phyloP scores from a whole-genome alignment of 345 rosid species.

The Cardamine occulta region DNA sequence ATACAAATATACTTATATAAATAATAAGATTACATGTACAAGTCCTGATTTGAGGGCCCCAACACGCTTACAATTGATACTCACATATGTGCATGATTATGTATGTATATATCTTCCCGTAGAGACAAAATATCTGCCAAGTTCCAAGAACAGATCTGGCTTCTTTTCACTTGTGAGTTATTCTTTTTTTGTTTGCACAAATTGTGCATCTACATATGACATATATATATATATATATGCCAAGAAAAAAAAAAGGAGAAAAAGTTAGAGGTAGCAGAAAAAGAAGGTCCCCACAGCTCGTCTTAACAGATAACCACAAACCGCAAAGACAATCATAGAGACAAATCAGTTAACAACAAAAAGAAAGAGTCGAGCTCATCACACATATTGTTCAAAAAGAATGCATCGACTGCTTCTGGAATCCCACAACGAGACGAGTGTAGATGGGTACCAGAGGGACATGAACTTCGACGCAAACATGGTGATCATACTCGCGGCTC shows the following conservation, averaged over 20 bases:
- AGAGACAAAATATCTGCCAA: conserved; percentile 21
- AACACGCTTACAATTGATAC: background rate
- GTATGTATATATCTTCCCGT: background rate
- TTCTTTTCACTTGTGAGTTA: background rate
- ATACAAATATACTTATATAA: too few relatives aligned
- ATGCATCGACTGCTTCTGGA: conserved; percentile 42
- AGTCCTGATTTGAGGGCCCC: conserved; percentile 21
- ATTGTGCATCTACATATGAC: conserved; percentile 9
- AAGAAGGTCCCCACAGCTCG: conserved; percentile 31
- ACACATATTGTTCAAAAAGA: background rate
- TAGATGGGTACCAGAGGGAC: conserved; percentile 36
- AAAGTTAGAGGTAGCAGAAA: too few relatives aligned
- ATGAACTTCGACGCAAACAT: conserved; percentile 68
- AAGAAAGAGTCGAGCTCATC: conserved; percentile 1
- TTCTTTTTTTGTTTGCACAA: background rate
- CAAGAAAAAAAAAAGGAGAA: background rate
- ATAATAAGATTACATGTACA: background rate
- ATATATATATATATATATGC: background rate
- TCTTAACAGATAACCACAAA: conserved; percentile 40
- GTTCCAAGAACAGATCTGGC: conserved; percentile 3
- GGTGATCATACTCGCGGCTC: conserved; percentile 76
- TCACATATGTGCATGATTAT: background rate
- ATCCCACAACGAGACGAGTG: conserved; percentile 20
- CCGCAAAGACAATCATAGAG: conserved; percentile 30
- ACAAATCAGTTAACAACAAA: background rate